These are phyloP conservation scores for Bidens hawaiensis DNA, from an alignment of 140 eudicot genomes.

Conservation along the genomic window DNA sequence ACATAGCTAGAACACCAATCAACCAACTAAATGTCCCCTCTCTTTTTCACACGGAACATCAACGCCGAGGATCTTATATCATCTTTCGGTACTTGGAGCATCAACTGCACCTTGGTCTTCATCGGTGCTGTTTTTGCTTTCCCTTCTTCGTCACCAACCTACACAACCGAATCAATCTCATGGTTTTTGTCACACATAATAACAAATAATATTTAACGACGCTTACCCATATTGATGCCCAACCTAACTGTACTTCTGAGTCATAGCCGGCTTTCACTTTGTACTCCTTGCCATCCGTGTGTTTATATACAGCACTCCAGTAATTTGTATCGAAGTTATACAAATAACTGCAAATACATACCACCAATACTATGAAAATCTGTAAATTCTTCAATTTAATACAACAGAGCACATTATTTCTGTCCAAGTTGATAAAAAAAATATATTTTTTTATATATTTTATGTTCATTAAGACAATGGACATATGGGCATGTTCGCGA, in stretches of 20 bases:
- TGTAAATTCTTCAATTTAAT: too few species aligned
- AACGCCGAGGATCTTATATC: constrained; percentile 62
- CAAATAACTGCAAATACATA: constrained; percentile 51
- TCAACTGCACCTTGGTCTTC: constrained; percentile 85
- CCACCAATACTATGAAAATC: too few species aligned
- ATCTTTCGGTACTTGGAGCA: constrained; percentile 92
- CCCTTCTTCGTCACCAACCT: constrained; percentile 84
- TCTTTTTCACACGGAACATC: constrained; percentile 92
- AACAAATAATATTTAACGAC: too few species aligned
- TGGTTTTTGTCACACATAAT: too few species aligned
- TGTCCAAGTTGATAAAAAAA: too few species aligned
- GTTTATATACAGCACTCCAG: constrained; percentile 87
- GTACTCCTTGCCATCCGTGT: constrained; percentile 76
- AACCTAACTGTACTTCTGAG: constrained; percentile 72
- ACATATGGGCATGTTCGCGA: too few species aligned
- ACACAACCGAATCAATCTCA: too few species aligned
- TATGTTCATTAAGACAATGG: too few species aligned
- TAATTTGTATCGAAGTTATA: constrained; percentile 68
- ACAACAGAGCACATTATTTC: too few species aligned
- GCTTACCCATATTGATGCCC: constrained; percentile 97
- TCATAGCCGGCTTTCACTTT: constrained; percentile 94
- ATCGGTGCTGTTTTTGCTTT: constrained; percentile 80
- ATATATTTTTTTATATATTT: too few species aligned
- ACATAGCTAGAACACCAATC: too few species aligned
- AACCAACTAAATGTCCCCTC: constrained; percentile 62